Base-by-base conservation (phyloP, 2,329 filamentous ascomycete species). In the Alternaria gaisen region DNA sequence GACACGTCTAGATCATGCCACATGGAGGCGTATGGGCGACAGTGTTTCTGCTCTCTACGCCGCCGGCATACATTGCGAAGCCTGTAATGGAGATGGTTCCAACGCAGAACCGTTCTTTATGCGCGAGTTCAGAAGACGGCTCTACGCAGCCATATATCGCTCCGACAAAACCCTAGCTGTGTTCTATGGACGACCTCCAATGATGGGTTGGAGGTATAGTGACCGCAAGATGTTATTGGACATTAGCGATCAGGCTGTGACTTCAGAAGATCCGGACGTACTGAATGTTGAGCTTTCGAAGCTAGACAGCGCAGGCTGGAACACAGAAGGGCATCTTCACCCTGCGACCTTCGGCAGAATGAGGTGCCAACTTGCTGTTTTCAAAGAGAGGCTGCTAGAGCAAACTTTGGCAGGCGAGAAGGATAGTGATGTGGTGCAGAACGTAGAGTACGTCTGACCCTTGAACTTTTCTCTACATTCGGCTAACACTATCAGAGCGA, bases 111-210 rank as follows among this genome's bases (percentile, higher is more conserved):
- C 76, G 0, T 56, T 76, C 36, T 78, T 77, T 56, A 61, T 78
- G 22, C 68, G 72, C 5, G 75, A 78, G 50, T 59, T 71, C 1
- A 67, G 76, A 48, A 64, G 74, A 55, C 67, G 72, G 46, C 54
- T 77, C 2, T 75, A 75, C 36, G 64, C 72, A 6, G 65, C 74
- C 6, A 59, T 68, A 8, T 78, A 77, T 54, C 61, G 71, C 40
- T 72, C 67, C 20, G 76, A 78, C 57, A 78, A 78, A 38, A 74
- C 68, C 3, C 51, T 78, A 8, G 73, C 75, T 1, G 71, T 70
- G 5, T 78, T 78, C 54, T 76, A 77, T 30, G 75, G 75, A 16
- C 69, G 76, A 22, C 76, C 76, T 14, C 75, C 75, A 0, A 72
- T 76, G 73, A 77, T 78, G 70, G 67, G 69, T 10, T 69, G 69